phyloP scores from a whole-genome alignment of 2,329 filamentous ascomycete species.

The Hymenoscyphus fraxineus region DNA sequence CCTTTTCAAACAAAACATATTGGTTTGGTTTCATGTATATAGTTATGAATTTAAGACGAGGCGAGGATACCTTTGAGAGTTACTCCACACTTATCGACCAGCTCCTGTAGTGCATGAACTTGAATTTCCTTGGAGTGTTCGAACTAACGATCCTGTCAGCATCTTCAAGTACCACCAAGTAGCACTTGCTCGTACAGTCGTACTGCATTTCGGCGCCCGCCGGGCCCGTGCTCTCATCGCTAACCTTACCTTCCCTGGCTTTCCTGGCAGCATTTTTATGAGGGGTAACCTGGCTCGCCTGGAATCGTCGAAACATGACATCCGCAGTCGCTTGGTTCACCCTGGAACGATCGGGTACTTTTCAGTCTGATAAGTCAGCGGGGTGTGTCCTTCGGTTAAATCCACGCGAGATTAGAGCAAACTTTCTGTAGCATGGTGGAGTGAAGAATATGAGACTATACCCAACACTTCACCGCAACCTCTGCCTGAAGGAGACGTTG shows the following conservation, averaged over 20 bases:
- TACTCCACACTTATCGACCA: neutral
- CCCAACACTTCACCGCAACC: neutral
- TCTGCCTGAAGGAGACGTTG: neutral
- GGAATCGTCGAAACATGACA: too few relatives aligned
- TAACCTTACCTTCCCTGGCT: too few relatives aligned
- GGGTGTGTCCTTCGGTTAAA: too few relatives aligned
- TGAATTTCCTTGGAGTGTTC: neutral
- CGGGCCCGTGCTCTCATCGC: too few relatives aligned
- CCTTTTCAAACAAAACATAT: neutral
- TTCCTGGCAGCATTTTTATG: too few relatives aligned
- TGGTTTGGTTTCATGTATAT: neutral
- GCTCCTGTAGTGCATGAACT: neutral
- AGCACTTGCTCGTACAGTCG: too few relatives aligned
- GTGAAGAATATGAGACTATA: neutral
- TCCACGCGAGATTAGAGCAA: too few relatives aligned
- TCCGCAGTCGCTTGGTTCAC: too few relatives aligned
- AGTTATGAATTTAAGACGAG: neutral
- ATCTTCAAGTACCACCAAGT: neutral
- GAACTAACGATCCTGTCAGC: neutral
- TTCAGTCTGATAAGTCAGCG: too few relatives aligned
- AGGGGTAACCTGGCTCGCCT: too few relatives aligned
- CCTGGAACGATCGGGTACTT: too few relatives aligned
- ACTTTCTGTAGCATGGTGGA: neutral
- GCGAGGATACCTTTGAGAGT: neutral
- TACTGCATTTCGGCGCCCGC: too few relatives aligned